Conservation (phyloP, 192 early-diverging fungal species). For the Gorgonomyces haynaldii region DNA sequence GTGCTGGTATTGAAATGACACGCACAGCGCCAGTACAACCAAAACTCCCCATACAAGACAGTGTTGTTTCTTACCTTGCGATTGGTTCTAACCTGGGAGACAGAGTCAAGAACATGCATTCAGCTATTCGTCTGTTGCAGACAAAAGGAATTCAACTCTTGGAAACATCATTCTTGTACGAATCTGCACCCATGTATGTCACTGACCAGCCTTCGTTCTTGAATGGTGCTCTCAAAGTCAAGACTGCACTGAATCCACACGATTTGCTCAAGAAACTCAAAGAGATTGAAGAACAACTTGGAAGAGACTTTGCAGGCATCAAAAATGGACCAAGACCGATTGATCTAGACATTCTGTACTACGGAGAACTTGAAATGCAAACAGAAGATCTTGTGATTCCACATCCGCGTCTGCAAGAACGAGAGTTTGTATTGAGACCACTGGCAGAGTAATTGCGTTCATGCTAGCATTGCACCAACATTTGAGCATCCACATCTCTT, state of each 20-base stretch:
- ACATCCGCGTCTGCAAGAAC: slow-evolving; percentile 75
- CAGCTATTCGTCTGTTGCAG: slow-evolving; percentile 52
- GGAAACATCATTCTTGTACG: slow-evolving; percentile 94
- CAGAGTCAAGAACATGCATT: slow-evolving; percentile 60
- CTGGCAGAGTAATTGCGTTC: slow-evolving; percentile 65
- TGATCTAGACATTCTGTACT: slow-evolving; percentile 95
- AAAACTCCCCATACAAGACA: slow-evolving; percentile 8
- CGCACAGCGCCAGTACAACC: slow-evolving; percentile 37
- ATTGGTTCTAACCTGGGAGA: slow-evolving; percentile 89
- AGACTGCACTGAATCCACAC: slow-evolving; percentile 63
- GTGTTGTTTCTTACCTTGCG: slow-evolving; percentile 55
- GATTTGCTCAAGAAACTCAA: slow-evolving; percentile 67
- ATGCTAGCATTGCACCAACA: slow-evolving; percentile 65
- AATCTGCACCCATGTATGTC: slow-evolving; percentile 93
- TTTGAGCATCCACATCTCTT: slow-evolving; percentile 82
- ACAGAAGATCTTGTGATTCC: slow-evolving; percentile 68
- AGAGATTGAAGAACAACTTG: slow-evolving; percentile 70
- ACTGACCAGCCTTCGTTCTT: slow-evolving; percentile 84
- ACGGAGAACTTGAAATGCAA: slow-evolving; percentile 62
- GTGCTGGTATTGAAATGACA: slow-evolving; percentile 84
- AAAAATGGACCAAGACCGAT: slow-evolving; percentile 83
- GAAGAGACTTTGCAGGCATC: slow-evolving; percentile 49
- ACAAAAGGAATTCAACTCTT: slow-evolving; percentile 34
- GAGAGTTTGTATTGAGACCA: slow-evolving; percentile 90
- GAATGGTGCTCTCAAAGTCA: slow-evolving; percentile 76